Percentiles rank a stretch among this genome's conserved stretches.
Evolutionary conservation across 306 rosid species (phyloP).

Genomic region (Castanea crenata): DNA sequence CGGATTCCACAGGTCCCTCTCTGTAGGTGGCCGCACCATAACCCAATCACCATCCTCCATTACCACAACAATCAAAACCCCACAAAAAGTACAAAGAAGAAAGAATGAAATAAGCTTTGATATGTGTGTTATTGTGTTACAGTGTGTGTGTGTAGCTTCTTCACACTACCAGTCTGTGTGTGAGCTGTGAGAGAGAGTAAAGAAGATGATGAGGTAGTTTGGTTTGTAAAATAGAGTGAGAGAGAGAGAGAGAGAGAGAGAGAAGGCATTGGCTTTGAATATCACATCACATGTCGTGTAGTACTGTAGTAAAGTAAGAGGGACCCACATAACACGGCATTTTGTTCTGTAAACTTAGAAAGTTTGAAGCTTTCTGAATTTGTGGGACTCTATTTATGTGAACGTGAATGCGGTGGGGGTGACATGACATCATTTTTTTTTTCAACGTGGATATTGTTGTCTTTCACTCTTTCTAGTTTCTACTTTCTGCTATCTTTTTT

Average conservation of each 20-base stretch:
- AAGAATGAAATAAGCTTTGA: not conserved
- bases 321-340: constrained; percentile 1
- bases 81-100: not conserved
- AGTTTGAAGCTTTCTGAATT: no score
- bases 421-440: not conserved
- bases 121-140: not conserved
- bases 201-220: not conserved
- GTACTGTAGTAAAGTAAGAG: not conserved
- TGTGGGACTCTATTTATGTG: not conserved
- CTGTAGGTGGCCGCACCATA: constrained; percentile 38
- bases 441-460: not conserved
- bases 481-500: no score
- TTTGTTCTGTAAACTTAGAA: not conserved
- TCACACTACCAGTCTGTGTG: not conserved
- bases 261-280: not conserved
- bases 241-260: no score
- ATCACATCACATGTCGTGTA: constrained; percentile 7
- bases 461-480: not conserved
- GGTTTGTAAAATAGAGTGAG: not conserved
- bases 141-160: not conserved
- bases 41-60: constrained; percentile 58
- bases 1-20: constrained; percentile 59
- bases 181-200: not conserved
- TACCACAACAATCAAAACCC: not conserved
- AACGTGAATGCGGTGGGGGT: not conserved